These are phyloP conservation scores for Paramarasmius palmivorus DNA, from an alignment of 1,284 basidiomycete species.

Conservation along the genomic window DNA sequence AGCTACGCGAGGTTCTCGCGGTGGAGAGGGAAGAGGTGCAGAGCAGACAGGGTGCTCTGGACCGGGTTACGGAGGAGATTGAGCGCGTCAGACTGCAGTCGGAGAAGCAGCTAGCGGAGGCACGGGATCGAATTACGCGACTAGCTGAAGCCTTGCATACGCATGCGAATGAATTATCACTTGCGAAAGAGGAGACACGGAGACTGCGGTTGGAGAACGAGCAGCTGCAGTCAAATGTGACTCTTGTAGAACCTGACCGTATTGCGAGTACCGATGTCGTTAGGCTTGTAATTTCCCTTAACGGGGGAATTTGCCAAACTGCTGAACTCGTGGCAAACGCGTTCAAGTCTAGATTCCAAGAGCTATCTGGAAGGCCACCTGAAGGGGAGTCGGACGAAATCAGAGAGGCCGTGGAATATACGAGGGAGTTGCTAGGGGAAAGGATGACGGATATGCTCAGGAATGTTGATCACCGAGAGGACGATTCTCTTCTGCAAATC, in stretches of 20 bases:
- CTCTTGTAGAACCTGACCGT: slow-evolving; percentile 41
- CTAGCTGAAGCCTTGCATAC: not conserved
- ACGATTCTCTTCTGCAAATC: slow-evolving; percentile 44
- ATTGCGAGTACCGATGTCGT: slow-evolving; percentile 45
- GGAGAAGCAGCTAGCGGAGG: not conserved
- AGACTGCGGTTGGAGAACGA: slow-evolving; percentile 17
- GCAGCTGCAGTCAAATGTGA: slow-evolving; percentile 14
- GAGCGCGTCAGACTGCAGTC: not conserved
- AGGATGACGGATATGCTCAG: slow-evolving; percentile 5
- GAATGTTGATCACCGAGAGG: slow-evolving; percentile 30
- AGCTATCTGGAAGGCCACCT: no score
- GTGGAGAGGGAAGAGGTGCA: not conserved
- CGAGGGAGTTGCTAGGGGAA: slow-evolving; percentile 5
- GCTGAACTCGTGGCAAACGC: slow-evolving; percentile 40
- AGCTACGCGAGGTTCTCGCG: not conserved
- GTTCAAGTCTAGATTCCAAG: not conserved
- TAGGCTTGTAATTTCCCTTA: slow-evolving; percentile 38
- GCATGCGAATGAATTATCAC: not conserved
- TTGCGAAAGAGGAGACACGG: not conserved
- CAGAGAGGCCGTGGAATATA: not conserved
- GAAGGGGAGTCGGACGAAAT: not conserved
- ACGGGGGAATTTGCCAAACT: slow-evolving; percentile 46
- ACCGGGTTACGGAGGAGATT: not conserved
- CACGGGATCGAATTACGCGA: not conserved
- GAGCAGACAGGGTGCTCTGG: not conserved